These are phyloP conservation scores for Nannochloris sp. DNA, from an alignment of 139 green algal genomes.

Conservation along the genomic window DNA sequence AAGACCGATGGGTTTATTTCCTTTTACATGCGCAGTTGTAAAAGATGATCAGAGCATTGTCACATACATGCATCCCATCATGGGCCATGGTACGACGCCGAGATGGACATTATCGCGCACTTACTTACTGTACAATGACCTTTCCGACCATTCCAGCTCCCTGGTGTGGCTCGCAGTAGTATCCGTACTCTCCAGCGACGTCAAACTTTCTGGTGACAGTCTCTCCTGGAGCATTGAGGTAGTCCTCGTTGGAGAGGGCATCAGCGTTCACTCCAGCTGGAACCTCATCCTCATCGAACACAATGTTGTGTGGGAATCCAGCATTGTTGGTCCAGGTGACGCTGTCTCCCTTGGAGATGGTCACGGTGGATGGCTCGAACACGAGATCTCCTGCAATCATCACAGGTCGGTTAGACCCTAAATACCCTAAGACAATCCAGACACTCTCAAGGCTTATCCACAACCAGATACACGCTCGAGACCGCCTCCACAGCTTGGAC, in stretches of 20 bases:
- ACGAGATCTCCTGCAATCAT: slow-evolving; percentile 32
- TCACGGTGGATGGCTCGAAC: slow-evolving; percentile 46
- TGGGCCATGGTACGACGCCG: background rate
- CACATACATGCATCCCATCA: background rate
- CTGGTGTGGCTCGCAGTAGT: slow-evolving; percentile 95
- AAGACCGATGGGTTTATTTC: too few species aligned
- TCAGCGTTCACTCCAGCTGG: slow-evolving; percentile 70
- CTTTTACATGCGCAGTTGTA: background rate
- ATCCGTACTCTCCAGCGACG: slow-evolving; percentile 67
- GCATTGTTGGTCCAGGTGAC: slow-evolving; percentile 79
- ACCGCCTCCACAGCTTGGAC: too few species aligned
- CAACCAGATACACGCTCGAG: too few species aligned
- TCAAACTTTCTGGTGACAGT: slow-evolving; percentile 59
- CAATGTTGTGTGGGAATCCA: slow-evolving; percentile 61
- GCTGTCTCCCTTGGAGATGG: slow-evolving; percentile 64
- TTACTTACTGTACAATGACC: slow-evolving; percentile 17
- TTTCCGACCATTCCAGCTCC: slow-evolving; percentile 74
- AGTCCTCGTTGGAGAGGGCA: slow-evolving; percentile 74
- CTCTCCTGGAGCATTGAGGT: slow-evolving; percentile 85
- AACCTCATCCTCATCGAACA: slow-evolving; percentile 81
- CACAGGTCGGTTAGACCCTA: background rate
- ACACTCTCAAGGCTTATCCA: too few species aligned
- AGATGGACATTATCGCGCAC: background rate
- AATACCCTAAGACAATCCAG: background rate
- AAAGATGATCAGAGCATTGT: background rate